These are phyloP conservation scores for Spiraea crenata DNA, from an alignment of 331 rosid species.

Conservation along the genomic window DNA sequence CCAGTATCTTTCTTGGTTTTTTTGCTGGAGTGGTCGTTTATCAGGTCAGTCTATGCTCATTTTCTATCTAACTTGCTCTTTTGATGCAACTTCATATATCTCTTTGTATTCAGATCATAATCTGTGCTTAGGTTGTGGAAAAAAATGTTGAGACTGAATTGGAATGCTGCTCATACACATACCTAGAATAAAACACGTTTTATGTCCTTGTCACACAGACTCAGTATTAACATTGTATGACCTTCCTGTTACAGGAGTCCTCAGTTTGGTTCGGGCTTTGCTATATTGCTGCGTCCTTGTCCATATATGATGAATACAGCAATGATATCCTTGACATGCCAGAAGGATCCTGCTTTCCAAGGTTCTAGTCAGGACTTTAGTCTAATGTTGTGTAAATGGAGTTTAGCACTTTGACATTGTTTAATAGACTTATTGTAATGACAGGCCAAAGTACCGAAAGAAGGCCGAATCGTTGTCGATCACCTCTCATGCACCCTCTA, in stretches of 20 bases:
- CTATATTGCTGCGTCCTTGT: constrained; percentile 62
- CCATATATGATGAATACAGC: constrained; percentile 91
- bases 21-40: constrained; percentile 78
- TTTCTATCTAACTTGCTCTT: not conserved
- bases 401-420: not conserved
- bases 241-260: constrained; percentile 66
- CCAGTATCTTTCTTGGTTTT: constrained; percentile 80
- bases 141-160: too few relatives aligned
- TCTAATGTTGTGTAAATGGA: not conserved
- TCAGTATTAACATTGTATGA: constrained; percentile 17
- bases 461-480: constrained; percentile 26
- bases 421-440: constrained; percentile 29
- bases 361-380: constrained; percentile 43
- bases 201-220: not conserved
- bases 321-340: constrained; percentile 92
- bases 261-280: constrained; percentile 64
- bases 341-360: constrained; percentile 95
- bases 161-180: too few relatives aligned
- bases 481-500: constrained; percentile 34
- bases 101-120: not conserved
- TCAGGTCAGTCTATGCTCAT: constrained; percentile 50
- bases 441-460: constrained; percentile 62
- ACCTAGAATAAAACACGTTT: too few relatives aligned
- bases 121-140: too few relatives aligned
- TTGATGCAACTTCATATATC: constrained; percentile 1